Conservation (phyloP, 2,329 filamentous ascomycete species). For the Cryphonectria radicalis region DNA sequence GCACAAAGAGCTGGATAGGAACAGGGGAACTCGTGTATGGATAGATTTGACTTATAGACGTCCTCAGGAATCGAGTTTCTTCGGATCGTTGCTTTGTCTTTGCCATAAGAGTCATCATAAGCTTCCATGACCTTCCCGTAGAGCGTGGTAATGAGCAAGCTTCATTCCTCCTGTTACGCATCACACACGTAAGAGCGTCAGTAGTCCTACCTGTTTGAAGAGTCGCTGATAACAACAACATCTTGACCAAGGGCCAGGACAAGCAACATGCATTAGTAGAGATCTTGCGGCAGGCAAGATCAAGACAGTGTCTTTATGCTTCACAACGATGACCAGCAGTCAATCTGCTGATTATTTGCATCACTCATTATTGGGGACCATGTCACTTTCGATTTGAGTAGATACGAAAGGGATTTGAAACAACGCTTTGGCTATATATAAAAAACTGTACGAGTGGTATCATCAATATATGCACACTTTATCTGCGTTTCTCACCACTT, state of each 20-base stretch:
- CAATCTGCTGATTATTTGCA: background rate
- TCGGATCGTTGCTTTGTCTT: background rate
- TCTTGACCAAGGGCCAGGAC: background rate
- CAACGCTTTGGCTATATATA: background rate
- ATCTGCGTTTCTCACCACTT: background rate
- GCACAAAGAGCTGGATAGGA: conserved; percentile 24
- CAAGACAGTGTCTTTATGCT: background rate
- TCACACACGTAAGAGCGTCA: background rate
- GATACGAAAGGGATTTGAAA: background rate
- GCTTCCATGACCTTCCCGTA: background rate
- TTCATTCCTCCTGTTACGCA: background rate
- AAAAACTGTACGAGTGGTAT: conserved; percentile 28
- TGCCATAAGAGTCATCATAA: background rate
- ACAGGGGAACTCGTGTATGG: conserved; percentile 17
- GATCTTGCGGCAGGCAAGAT: background rate
- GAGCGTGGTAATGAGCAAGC: background rate
- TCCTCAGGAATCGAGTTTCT: conserved; percentile 29
- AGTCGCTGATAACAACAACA: background rate
- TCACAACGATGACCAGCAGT: background rate
- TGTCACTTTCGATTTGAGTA: background rate
- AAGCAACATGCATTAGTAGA: background rate
- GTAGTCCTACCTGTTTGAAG: background rate
- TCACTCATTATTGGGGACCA: background rate
- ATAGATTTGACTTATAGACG: conserved; percentile 32
- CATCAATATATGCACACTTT: conserved; percentile 19